phyloP scores from a whole-genome alignment of 2,329 filamentous ascomycete genomes.

The Aureobasidium namibiae region DNA sequence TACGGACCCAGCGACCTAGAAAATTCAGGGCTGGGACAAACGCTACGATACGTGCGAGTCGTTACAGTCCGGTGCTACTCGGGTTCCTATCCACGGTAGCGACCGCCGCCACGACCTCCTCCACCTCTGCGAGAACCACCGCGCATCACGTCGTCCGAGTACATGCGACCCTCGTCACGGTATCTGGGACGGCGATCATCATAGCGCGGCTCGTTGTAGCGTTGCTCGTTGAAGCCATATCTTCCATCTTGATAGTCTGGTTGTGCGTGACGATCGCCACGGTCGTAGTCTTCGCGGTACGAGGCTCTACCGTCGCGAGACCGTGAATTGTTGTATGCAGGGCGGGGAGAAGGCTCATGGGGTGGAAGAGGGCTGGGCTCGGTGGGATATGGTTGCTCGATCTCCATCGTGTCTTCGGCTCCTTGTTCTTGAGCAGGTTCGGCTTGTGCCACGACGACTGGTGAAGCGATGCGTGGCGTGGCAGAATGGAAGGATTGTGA shows the following conservation, averaged over 20 bases:
- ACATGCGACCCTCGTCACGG: conserved; percentile 23
- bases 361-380: conserved; percentile 20
- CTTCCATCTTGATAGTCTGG: conserved; percentile 35
- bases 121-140: conserved; percentile 14
- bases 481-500: conserved; percentile 20
- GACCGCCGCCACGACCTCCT: conserved; percentile 19
- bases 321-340: conserved; percentile 16
- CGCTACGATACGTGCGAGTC: background rate
- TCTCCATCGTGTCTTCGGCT: conserved; percentile 35
- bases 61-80: background rate
- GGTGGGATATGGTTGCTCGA: conserved; percentile 28
- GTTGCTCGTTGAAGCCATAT: conserved; percentile 31
- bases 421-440: background rate
- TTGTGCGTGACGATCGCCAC: conserved; percentile 22
- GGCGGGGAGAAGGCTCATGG: conserved; percentile 18
- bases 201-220: conserved; percentile 16
- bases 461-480: conserved; percentile 4
- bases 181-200: conserved; percentile 17
- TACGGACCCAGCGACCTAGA: background rate
- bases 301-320: conserved; percentile 19
- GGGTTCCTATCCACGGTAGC: conserved; percentile 18
- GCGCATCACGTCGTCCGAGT: conserved; percentile 21
- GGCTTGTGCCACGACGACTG: background rate
- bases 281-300: conserved; percentile 18
- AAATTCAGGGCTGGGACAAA: background rate